Base-by-base conservation (phyloP, 2,329 filamentous ascomycete species). In the Fusarium sp. region DNA sequence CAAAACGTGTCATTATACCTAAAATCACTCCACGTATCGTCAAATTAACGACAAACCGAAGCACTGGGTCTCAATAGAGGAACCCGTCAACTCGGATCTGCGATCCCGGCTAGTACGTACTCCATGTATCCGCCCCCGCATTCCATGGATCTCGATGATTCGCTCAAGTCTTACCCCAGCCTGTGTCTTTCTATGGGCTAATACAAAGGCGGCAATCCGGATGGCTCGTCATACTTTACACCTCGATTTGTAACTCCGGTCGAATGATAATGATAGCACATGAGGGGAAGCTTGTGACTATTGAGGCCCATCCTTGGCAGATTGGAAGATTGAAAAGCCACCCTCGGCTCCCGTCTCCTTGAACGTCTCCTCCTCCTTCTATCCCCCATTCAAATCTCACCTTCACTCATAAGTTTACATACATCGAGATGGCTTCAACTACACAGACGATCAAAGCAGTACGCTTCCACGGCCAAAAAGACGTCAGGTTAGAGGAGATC, bases 391-490 rank as follows among this genome's bases (percentile, higher is more conserved):
- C 17, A 15, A 23, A 28, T 28, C 10, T 28, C 26, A 28, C 26
- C 26, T 28, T 28, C 10, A 28, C 4, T 28, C n/a, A 20, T 1
- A 11, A 24, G 7, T n/a, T 11, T 4, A 3, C 14, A 30, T 36
- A 5, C 8, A 6, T 12, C 15, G 5, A 2, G 15, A 62, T 62
- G 58, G 6, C 53, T 43, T 56, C 58, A 20, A 23, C 46, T 14
- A 17, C 34, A 6, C 43, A 49, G 26, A 48, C 51, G 0, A 45
- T 63, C 4, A 63, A 57, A 14, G 60, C 60, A 14, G 60, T 63
- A 2, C 60, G 60, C 4, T 63, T 45, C 6, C 60, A 63, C 10
- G 58, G 60, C 0, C 50, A 63, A 19, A 17, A 57, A 1, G 60
- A 63, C 4, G 60, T 63, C 1, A 44, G 60, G 9, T 23, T 63